A percentile compares a stretch with the other conserved stretches of the same genome.
Conservation (phyloP, 306 rosid genomes). For the Prunus kanzakura region DNA sequence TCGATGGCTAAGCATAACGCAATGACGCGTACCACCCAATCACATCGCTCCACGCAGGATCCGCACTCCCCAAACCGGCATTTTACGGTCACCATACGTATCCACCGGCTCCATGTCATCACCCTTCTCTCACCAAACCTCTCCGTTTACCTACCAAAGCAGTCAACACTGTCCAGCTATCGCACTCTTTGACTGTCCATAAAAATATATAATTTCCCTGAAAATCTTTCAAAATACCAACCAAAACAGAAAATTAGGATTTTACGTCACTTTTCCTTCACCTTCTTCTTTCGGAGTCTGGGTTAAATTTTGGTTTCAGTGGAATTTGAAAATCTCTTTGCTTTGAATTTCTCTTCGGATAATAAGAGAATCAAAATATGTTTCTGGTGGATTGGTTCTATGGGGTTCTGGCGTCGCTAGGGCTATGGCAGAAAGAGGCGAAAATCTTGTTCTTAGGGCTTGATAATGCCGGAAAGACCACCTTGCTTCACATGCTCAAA, state of each 20-base stretch:
- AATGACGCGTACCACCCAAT: constrained; percentile 68
- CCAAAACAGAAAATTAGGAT: background rate
- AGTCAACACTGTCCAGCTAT: constrained; percentile 20
- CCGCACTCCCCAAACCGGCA: constrained; percentile 22
- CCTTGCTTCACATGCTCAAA: constrained; percentile 87
- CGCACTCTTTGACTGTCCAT: background rate
- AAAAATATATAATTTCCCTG: constrained; percentile 2
- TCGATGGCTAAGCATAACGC: constrained; percentile 13
- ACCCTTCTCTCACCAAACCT: background rate
- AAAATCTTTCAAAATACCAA: background rate
- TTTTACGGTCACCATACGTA: constrained; percentile 14
- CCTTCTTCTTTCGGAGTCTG: background rate
- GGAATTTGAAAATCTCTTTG: background rate
- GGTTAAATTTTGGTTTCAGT: background rate
- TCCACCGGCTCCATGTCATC: constrained; percentile 7
- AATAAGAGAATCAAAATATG: constrained; percentile 24
- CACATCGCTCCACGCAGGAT: constrained; percentile 33
- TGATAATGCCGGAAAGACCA: constrained; percentile 88
- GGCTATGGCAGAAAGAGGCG: constrained; percentile 85
- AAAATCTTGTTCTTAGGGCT: constrained; percentile 82
- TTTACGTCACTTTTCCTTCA: background rate
- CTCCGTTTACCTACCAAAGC: constrained; percentile 31
- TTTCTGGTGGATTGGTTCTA: constrained; percentile 82
- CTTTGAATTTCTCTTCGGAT: constrained; percentile 7
- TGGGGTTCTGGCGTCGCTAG: constrained; percentile 68